Base-by-base conservation (phyloP, 2,329 filamentous ascomycete genomes). In the Aspergillus nomiae region DNA sequence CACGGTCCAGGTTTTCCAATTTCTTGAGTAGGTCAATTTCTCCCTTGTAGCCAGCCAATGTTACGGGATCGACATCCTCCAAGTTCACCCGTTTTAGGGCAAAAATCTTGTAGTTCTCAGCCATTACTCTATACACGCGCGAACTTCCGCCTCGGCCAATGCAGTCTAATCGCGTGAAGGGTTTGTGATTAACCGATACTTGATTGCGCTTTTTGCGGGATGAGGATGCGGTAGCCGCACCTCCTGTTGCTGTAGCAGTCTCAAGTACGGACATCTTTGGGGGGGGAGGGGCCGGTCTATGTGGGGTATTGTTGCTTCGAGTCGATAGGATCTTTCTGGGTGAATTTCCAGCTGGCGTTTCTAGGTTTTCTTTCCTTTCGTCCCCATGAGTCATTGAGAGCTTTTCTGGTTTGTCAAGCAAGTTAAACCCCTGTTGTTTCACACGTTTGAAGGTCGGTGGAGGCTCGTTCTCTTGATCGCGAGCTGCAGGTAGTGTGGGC, bases 181-280 rank as follows among this genome's bases (percentile, higher is more conserved):
- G 87, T 74, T 96, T 96, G 64, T 92, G 92, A 73, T 99, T 99
- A 65, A 99, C 89, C 54, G 90, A 89, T 63, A 98, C 86, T 62
- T 94, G 90, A 66, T 92, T 92, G 54, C 92, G 87, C 73, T 92
- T 92, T 77, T 91, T 93, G 76, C 84, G 84, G 46, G 84, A 83
- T 72, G 94, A 91, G 4, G 87, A 86, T 3, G 92, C 89, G 0
- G 91, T 89, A 5, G 91, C 88, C 30, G 92, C 91, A 16, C 94
- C 94, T 4, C 91, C 92, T 12, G 89, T 89, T 1, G 90, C 88
- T 1, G 94, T 97, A 2, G 93, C 94, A 3, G 94, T 90, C 69
- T 98, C 93, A n/a, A 97, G 81, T 9, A 97, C 90, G 1, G 92
- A 95, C 94, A 98, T 98, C 78, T 97, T 98, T 0, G 95, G 94